These are phyloP conservation scores for Angomonas ambiguus DNA, from an alignment of 208 protist species.

Conservation along the genomic window DNA sequence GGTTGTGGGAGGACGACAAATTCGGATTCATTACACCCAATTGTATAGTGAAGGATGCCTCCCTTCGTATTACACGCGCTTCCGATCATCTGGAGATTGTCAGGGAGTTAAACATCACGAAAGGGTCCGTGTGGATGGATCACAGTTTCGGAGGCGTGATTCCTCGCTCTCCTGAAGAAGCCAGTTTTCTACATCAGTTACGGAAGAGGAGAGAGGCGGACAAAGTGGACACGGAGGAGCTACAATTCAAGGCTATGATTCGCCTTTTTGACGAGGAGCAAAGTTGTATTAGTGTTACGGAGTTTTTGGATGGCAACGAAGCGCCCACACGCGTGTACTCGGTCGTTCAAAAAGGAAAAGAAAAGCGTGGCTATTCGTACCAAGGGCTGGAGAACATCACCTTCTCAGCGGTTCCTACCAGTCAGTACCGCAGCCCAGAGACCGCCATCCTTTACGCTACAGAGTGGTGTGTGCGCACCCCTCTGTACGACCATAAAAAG, in stretches of 20 bases:
- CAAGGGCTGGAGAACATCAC: constrained; percentile 7
- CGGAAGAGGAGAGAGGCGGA: constrained; percentile 22
- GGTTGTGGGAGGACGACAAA: constrained; percentile 45
- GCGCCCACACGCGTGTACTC: constrained; percentile 11
- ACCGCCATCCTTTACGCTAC: constrained; percentile 42
- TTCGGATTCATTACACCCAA: constrained; percentile 46
- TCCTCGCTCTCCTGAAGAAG: constrained; percentile 31
- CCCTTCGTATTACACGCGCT: constrained; percentile 33
- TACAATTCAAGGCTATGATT: constrained; percentile 39
- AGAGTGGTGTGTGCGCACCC: constrained; percentile 26
- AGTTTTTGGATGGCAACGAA: constrained; percentile 13
- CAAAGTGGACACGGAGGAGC: constrained; percentile 11
- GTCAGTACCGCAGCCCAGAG: constrained; percentile 28
- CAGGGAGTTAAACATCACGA: constrained; percentile 24
- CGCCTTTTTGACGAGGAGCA: constrained; percentile 40
- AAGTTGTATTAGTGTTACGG: constrained; percentile 28
- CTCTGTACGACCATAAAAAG: constrained; percentile 20
- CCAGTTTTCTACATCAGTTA: constrained; percentile 22
- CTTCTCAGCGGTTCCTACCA: constrained; percentile 17
- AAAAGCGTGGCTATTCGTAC: constrained; percentile 26
- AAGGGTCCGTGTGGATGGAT: constrained; percentile 44
- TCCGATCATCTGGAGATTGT: constrained; percentile 40
- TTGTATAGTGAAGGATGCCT: constrained; percentile 25
- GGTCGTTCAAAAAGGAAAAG: constrained; percentile 28
- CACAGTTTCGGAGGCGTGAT: constrained; percentile 52